A percentile compares a stretch with the other conserved stretches of the same genome.
Conservation (phyloP, 2,329 filamentous ascomycete species). For the Aspergillus uvarum region DNA sequence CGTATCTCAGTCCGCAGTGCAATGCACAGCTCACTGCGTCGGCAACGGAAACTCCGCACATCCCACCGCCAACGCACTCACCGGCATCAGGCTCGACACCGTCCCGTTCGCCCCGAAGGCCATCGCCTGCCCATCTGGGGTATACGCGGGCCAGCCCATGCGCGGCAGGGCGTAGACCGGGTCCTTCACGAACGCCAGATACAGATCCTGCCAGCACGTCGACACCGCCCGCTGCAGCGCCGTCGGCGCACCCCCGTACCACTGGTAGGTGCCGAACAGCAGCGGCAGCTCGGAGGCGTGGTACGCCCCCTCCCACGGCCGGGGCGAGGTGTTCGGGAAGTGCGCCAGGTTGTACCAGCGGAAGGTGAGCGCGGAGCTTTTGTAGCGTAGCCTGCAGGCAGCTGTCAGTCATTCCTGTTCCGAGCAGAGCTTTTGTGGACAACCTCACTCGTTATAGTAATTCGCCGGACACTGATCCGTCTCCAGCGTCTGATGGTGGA, state of each 20-base stretch:
- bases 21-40: not conserved
- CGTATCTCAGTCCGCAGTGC: too few relatives aligned
- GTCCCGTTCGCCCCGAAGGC: slow-evolving; percentile 1
- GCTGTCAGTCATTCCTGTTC: too few relatives aligned
- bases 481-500: not conserved
- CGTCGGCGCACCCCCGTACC: not conserved
- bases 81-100: not conserved
- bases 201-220: slow-evolving; percentile 1
- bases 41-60: not conserved
- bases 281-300: slow-evolving; percentile 6
- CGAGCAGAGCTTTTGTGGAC: too few relatives aligned
- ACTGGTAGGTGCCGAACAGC: slow-evolving; percentile 7
- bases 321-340: slow-evolving; percentile 9
- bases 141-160: too few relatives aligned
- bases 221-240: not conserved
- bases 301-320: slow-evolving; percentile 4
- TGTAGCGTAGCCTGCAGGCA: not conserved
- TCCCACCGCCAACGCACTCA: not conserved
- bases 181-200: not conserved
- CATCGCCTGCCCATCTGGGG: not conserved
- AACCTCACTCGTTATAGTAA: not conserved
- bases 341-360: slow-evolving; percentile 2
- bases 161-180: not conserved
- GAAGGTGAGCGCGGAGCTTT: slow-evolving; percentile 1
- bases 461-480: slow-evolving; percentile 2